Conservation (phyloP, 2,329 filamentous ascomycete species). For the Fusarium continuum region DNA sequence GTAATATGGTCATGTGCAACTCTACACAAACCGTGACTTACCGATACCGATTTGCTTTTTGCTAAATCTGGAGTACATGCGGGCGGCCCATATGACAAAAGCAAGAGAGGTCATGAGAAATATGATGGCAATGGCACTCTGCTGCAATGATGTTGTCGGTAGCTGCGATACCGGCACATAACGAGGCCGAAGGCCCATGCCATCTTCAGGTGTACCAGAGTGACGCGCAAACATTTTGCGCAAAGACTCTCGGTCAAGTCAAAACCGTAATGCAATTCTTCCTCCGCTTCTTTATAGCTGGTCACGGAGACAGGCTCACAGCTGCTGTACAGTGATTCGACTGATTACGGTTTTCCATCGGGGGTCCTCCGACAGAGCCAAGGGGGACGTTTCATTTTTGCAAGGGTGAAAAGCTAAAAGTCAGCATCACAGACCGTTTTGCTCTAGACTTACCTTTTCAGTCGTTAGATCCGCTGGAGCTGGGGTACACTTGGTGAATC, state of each 20-base stretch:
- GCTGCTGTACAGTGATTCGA: no score
- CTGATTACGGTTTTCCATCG: no score
- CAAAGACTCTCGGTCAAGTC: no score
- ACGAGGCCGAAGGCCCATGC: slow-evolving; percentile 4
- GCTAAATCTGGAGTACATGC: slow-evolving; percentile 29
- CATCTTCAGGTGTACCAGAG: background rate
- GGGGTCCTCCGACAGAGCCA: no score
- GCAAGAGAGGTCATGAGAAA: slow-evolving; percentile 30
- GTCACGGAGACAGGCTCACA: no score
- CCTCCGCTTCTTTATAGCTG: background rate
- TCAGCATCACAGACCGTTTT: background rate
- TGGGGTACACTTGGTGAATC: background rate
- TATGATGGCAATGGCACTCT: slow-evolving; percentile 30
- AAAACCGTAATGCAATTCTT: no score
- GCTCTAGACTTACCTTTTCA: no score
- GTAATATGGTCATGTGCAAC: background rate
- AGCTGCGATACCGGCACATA: slow-evolving; percentile 23
- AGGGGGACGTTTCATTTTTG: no score
- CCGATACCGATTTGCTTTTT: slow-evolving; percentile 33
- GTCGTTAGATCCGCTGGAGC: no score
- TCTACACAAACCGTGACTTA: background rate
- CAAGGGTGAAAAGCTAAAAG: no score
- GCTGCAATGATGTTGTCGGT: slow-evolving; percentile 29
- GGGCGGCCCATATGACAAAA: slow-evolving; percentile 21
- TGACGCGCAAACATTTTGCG: no score